phyloP scores from a whole-genome alignment of 106 monocot species.

The Posidonia australis region DNA sequence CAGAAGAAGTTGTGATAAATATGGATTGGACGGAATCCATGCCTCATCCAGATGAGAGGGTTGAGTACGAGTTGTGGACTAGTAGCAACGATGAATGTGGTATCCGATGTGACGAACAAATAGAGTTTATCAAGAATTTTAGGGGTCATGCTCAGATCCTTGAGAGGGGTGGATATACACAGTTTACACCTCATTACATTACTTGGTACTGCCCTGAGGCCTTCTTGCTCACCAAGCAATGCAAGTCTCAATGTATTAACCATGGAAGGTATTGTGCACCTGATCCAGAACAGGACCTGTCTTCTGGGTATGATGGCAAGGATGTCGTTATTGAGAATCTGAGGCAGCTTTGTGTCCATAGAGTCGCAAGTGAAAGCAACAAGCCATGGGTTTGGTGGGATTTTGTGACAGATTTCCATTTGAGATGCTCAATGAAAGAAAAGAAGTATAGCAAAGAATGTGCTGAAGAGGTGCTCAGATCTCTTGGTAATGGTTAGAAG shows the following conservation, averaged over 20 bases:
- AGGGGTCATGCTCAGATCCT: slow-evolving; percentile 73
- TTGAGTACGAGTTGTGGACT: slow-evolving; percentile 81
- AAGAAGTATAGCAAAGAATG: slow-evolving; percentile 74
- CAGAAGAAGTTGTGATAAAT: slow-evolving; percentile 51
- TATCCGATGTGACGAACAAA: slow-evolving; percentile 66
- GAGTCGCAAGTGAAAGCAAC: slow-evolving; percentile 52
- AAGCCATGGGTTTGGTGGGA: slow-evolving; percentile 93
- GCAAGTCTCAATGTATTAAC: slow-evolving; percentile 85
- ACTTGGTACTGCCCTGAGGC: slow-evolving; percentile 80
- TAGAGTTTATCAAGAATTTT: slow-evolving; percentile 67
- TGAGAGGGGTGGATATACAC: slow-evolving; percentile 61
- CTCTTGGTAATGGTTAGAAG: slow-evolving; percentile 34
- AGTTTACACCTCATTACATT: slow-evolving; percentile 76
- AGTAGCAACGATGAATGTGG: slow-evolving; percentile 85
- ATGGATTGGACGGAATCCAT: slow-evolving; percentile 79
- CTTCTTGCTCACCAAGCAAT: slow-evolving; percentile 61
- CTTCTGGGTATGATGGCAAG: slow-evolving; percentile 75
- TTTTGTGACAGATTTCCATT: slow-evolving; percentile 67
- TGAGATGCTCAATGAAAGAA: slow-evolving; percentile 76
- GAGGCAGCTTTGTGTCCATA: slow-evolving; percentile 64
- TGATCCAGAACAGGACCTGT: slow-evolving; percentile 72
- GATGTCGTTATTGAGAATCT: slow-evolving; percentile 71
- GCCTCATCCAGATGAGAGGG: slow-evolving; percentile 76
- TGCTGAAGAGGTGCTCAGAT: slow-evolving; percentile 51
- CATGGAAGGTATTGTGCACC: slow-evolving; percentile 77